Evolutionary conservation across 441 rosid genomes (phyloP).

Genomic region (Brassica hybrid): DNA sequence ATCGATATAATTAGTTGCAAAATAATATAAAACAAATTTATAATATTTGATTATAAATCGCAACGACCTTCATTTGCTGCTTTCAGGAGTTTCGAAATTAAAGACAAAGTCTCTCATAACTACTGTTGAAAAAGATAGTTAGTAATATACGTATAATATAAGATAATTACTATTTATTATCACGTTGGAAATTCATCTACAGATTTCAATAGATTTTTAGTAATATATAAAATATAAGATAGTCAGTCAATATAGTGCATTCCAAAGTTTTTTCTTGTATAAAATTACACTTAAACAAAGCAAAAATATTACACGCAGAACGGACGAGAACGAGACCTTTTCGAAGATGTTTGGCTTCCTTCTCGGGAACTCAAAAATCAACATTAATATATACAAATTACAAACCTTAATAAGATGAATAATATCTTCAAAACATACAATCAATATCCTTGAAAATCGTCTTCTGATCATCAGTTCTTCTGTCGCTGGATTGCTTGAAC

Average conservation of each 20-base stretch:
- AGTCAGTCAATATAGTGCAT: neutral
- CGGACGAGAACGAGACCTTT: conserved; percentile 6
- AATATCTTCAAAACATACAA: conserved; percentile 37
- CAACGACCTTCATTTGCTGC: too few relatives aligned
- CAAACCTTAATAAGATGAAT: neutral
- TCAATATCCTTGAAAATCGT: conserved; percentile 41
- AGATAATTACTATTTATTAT: too few relatives aligned
- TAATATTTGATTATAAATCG: too few relatives aligned
- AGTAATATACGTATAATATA: too few relatives aligned
- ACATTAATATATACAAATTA: conserved; percentile 33
- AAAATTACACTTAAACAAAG: neutral
- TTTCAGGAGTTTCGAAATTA: too few relatives aligned
- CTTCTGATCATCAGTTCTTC: conserved; percentile 36
- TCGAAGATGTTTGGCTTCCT: conserved; percentile 19
- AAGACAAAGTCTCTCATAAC: too few relatives aligned
- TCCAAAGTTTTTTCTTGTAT: conserved; percentile 7
- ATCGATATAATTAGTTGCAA: too few relatives aligned
- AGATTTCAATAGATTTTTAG: too few relatives aligned
- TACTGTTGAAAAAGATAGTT: too few relatives aligned
- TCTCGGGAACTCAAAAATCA: neutral
- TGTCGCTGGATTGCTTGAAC: conserved; percentile 69
- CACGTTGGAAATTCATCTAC: too few relatives aligned
- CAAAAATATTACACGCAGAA: neutral
- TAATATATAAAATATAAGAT: too few relatives aligned
- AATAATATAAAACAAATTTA: too few relatives aligned